Evolutionary conservation across 345 rosid species (phyloP).

Genomic region (Crucihimalaya himalaica): DNA sequence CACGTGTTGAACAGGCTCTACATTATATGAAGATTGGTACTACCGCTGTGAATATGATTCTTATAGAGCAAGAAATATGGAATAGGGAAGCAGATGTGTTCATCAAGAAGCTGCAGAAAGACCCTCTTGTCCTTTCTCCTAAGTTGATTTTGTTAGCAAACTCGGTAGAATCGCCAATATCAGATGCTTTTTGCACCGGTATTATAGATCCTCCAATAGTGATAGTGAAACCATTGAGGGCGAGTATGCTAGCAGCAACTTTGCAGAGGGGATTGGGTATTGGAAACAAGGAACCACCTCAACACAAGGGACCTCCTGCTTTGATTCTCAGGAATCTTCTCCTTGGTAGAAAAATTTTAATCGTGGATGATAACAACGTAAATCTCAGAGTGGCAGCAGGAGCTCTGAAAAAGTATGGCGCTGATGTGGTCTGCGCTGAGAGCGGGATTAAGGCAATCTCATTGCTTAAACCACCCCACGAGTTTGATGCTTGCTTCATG

Average conservation of each 20-base stretch:
- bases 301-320: slow-evolving; percentile 61
- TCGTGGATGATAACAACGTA: slow-evolving; percentile 85
- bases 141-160: slow-evolving; percentile 66
- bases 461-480: slow-evolving; percentile 71
- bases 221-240: slow-evolving; percentile 84
- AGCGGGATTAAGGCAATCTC: slow-evolving; percentile 68
- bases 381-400: slow-evolving; percentile 91
- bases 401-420: slow-evolving; percentile 91
- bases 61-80: slow-evolving; percentile 90
- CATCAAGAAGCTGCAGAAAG: slow-evolving; percentile 41
- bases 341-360: slow-evolving; percentile 69
- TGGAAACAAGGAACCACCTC: slow-evolving; percentile 57
- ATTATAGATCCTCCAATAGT: slow-evolving; percentile 44
- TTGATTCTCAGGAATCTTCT: slow-evolving; percentile 65
- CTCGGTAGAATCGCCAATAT: slow-evolving; percentile 34
- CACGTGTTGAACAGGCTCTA: slow-evolving; percentile 55
- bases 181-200: slow-evolving; percentile 30
- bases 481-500: slow-evolving; percentile 97
- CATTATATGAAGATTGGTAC: slow-evolving; percentile 41
- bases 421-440: slow-evolving; percentile 74
- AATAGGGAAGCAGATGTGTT: slow-evolving; percentile 59
- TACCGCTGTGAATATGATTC: slow-evolving; percentile 51
- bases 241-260: slow-evolving; percentile 81
- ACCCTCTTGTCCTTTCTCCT: slow-evolving; percentile 42
- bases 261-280: slow-evolving; percentile 75